Base-by-base conservation (phyloP, 495 filamentous ascomycete genomes). In the Aspergillus hancockii region DNA sequence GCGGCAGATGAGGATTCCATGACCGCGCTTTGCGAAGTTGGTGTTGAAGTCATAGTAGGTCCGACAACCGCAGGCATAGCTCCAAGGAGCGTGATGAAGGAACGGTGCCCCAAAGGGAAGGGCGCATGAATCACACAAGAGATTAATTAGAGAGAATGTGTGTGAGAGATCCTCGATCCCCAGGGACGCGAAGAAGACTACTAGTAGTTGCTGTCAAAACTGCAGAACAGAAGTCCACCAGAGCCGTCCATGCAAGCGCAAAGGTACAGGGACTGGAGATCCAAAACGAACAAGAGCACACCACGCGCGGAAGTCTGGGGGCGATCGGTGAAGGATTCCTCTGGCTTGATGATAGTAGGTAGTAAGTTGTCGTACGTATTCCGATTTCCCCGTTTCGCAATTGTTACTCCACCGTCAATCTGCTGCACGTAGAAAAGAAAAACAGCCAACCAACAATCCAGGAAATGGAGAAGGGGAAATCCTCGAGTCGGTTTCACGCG, bases 31-130 rank as follows among this genome's bases (percentile, higher is more conserved):
- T 86, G 83, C 61, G 87, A 83, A 74, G 82, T 88, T 64, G 88
- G 83, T 62, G 84, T 88, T 63, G 89, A 88, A 61, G 83, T 74
- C 59, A 86, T 84, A 62, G 43, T 47, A 22, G 82, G 79, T 73
- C 86, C 85, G 62, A 90, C 67, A 55, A 73, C 75, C 41, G 71
- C 64, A 61, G 73, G 70, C 69, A 77, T 78, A 66, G 71, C 71
- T 75, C 69, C 69, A 66, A 63, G 63, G 62, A 66, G 53, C 55
- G 61, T 60, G 57, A 56, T 49, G 47, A 53, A 60, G 60, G 56
- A 55, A 61, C 43, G 40, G 47, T 61, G 70, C 77, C 79, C 59
- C 76, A 58, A 59, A 74, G 67, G 41, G 64, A 72, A 52, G 69
- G 54, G 67, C 59, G 69, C 71, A 73, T 76, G 63, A 71, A 75